phyloP scores from a whole-genome alignment of 768 basidiomycete species.

The Naganishia kalamii region DNA sequence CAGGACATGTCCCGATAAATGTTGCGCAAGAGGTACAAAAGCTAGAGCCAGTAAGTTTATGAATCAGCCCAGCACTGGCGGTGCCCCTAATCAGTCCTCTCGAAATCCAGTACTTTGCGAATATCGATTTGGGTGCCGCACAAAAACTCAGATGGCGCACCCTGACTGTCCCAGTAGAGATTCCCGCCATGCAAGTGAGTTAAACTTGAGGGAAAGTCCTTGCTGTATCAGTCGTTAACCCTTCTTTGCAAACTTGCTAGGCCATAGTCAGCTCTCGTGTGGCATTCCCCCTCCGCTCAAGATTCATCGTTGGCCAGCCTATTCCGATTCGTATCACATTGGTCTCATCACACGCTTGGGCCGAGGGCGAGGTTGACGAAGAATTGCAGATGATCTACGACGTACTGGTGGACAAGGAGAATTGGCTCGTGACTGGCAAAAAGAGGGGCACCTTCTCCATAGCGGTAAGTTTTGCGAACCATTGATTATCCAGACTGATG shows the following conservation, averaged over 20 bases:
- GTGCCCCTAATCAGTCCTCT: neutral
- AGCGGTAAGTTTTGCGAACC: slow-evolving; percentile 4
- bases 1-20: neutral
- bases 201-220: neutral
- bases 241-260: too few relatives aligned
- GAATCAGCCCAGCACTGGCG: neutral
- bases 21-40: neutral
- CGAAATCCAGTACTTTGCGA: neutral
- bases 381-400: slow-evolving; percentile 20
- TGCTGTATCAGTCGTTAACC: neutral
- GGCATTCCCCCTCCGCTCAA: neutral
- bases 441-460: slow-evolving; percentile 18
- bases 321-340: neutral
- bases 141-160: slow-evolving; percentile 2
- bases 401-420: slow-evolving; percentile 15
- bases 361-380: neutral
- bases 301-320: slow-evolving; percentile 10
- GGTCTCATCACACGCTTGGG: slow-evolving; percentile 9
- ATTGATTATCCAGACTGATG: neutral
- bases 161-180: slow-evolving; percentile 21
- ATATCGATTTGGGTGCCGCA: neutral
- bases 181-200: slow-evolving; percentile 24
- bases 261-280: slow-evolving; percentile 1
- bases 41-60: neutral
- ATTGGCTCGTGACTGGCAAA: slow-evolving; percentile 21